Percentiles rank a stretch among this genome's conserved stretches.
These are phyloP conservation scores for Oehlia diaphana DNA, from an alignment of 192 early-diverging fungal genomes.

Conservation along the genomic window DNA sequence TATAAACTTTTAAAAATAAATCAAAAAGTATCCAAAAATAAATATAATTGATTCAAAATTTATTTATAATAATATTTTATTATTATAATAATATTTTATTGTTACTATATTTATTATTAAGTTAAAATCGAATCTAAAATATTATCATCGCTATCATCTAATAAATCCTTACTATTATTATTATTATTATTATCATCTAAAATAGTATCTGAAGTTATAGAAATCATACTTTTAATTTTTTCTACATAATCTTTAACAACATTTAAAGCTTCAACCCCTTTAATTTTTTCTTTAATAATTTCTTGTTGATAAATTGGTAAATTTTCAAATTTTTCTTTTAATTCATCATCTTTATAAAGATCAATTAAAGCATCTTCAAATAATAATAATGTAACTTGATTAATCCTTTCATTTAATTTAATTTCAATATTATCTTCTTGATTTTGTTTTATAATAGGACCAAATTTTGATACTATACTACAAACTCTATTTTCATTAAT, in stretches of 20 bases:
- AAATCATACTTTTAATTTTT: not conserved
- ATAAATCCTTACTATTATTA: too few relatives aligned
- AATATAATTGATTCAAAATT: too few relatives aligned
- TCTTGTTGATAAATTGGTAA: not conserved
- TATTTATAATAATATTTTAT: too few relatives aligned
- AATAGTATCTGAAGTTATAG: not conserved
- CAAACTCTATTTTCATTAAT: slow-evolving; percentile 2
- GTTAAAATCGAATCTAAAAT: too few relatives aligned
- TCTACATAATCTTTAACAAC: not conserved
- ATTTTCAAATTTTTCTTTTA: not conserved
- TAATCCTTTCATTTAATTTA: not conserved
- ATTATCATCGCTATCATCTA: too few relatives aligned
- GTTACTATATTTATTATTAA: too few relatives aligned
- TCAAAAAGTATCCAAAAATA: too few relatives aligned
- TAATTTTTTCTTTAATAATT: not conserved
- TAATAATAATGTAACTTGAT: not conserved
- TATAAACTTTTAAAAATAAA: too few relatives aligned
- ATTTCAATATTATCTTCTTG: not conserved
- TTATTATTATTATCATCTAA: not conserved
- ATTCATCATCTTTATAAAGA: not conserved
- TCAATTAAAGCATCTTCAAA: not conserved
- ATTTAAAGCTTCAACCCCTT: not conserved
- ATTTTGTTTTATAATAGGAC: not conserved
- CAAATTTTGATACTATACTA: not conserved
- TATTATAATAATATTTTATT: too few relatives aligned